Base-by-base conservation (phyloP, 2,329 filamentous ascomycete genomes). In the Ophiocordyceps camponoti-saundersi region DNA sequence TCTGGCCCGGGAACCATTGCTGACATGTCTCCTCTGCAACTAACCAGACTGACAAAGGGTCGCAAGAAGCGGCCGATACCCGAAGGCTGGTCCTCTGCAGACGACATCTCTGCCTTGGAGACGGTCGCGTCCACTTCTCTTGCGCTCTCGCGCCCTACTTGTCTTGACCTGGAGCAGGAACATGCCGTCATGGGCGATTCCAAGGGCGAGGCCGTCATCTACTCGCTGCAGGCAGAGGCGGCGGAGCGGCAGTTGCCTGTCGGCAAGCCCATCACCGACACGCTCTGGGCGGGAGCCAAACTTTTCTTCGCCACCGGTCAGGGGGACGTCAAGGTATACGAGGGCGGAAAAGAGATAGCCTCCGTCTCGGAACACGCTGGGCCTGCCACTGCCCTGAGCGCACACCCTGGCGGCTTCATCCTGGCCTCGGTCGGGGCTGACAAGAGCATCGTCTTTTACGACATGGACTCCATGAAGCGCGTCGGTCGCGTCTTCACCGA, bases 361-460 rank as follows among this genome's bases (percentile, higher is more conserved):
- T 77, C 78, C 42, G 79, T 94, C 55, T 71, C 73, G n/a, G 80
- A 85, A 46, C 92, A 98, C 62, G 84, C 88, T 21, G 90, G 89
- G 5, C 72, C 85, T 48, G 83, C 80, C 1, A 92, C 81, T 10
- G 82, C 77, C 6, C 64, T 98, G 48, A 79, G 86, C 34, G 60
- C 89, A 8, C 92, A 98, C 61, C 87, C 92, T 1, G 82, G 84
- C 53, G 85, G 83, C 39, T 77, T 83, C 46, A 78, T 98, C 48
- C 62, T 95, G 44, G 90, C 85, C 2, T 95, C 90, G 0, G 84
- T 92, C 32, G 89, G 90, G 44, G 75, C 79, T 2, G 92, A 98
- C 62, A 95, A 95, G 75, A 90, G 84, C 62, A 88, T 94, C 58
- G 78, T 89, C 2, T 78, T 96, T 51, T 95, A 96, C 63, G 87